These are phyloP conservation scores for Pseudopyricularia javanii DNA, from an alignment of 2,329 filamentous ascomycete species.

Conservation along the genomic window DNA sequence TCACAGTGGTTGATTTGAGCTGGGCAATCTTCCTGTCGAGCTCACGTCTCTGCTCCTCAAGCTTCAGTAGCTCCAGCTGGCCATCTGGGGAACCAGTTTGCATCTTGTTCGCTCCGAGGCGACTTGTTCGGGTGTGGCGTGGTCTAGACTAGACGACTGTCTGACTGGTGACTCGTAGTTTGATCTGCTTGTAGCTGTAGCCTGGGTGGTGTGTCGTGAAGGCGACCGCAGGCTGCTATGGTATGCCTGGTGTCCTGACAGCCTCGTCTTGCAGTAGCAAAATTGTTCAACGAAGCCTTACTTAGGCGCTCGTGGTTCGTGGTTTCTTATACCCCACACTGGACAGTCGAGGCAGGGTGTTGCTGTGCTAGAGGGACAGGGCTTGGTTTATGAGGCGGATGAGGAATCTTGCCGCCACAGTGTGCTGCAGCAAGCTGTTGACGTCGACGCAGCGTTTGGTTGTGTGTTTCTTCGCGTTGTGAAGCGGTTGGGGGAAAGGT, in stretches of 20 bases:
- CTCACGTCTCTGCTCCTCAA: not conserved
- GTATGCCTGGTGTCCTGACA: not conserved
- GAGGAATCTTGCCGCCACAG: not conserved
- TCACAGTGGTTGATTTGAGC: not conserved
- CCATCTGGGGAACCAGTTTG: not conserved
- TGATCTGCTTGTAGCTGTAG: not conserved
- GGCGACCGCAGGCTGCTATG: not conserved
- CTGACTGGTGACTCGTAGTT: not conserved
- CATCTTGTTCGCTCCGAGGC: not conserved
- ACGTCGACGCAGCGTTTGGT: not conserved
- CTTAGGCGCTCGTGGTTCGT: not conserved
- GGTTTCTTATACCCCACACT: not conserved
- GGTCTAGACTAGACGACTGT: not conserved
- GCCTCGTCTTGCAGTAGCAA: not conserved
- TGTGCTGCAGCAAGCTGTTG: not conserved
- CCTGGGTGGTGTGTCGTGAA: not conserved
- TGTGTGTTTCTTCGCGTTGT: not conserved
- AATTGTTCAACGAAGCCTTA: not conserved
- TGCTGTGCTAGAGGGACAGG: not conserved
- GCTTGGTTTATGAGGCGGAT: not conserved
- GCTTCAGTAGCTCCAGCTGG: slow-evolving; percentile 1
- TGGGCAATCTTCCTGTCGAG: slow-evolving; percentile 1
- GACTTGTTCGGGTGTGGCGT: not conserved
- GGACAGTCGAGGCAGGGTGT: not conserved
- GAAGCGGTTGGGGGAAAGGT: not conserved